Percentiles rank a stretch among this genome's conserved stretches.
phyloP scores from a whole-genome alignment of 2,329 filamentous ascomycete genomes.

The Exophiala bonariae region DNA sequence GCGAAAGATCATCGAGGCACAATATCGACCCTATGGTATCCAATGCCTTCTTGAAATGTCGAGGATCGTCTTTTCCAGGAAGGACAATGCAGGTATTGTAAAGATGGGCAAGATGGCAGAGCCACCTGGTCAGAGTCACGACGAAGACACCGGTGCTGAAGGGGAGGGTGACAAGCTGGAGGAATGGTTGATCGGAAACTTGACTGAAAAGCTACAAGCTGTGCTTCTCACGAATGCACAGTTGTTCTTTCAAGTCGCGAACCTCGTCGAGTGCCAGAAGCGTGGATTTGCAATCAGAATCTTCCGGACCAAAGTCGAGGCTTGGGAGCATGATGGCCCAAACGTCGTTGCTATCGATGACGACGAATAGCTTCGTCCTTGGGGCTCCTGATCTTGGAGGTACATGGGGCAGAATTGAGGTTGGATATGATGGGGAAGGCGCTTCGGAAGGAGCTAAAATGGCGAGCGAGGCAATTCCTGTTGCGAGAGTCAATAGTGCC shows the following conservation, averaged over 20 bases:
- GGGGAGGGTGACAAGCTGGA: constrained; percentile 10
- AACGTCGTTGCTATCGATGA: constrained; percentile 15
- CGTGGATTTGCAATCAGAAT: constrained; percentile 11
- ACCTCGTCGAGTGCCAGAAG: constrained; percentile 10
- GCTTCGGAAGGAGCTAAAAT: no score
- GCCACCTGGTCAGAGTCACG: background rate
- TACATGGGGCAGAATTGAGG: background rate
- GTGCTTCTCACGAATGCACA: constrained; percentile 10
- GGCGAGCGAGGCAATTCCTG: no score
- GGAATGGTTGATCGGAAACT: constrained; percentile 11
- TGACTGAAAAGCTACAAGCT: constrained; percentile 8
- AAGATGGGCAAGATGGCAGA: background rate
- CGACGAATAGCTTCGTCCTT: constrained; percentile 7
- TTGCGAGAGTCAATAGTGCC: no score
- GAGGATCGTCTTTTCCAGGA: constrained; percentile 16
- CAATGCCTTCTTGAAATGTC: constrained; percentile 15
- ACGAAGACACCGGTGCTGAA: background rate
- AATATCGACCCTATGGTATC: constrained; percentile 12
- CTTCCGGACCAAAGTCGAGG: constrained; percentile 8
- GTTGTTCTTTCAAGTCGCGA: constrained; percentile 14
- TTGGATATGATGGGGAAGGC: no score
- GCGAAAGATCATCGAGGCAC: constrained; percentile 17
- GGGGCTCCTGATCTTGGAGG: background rate
- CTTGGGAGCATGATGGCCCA: constrained; percentile 7
- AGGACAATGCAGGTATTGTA: constrained; percentile 1